Base-by-base conservation (phyloP, 2,329 filamentous ascomycete species). In the Ophiostoma quercus region DNA sequence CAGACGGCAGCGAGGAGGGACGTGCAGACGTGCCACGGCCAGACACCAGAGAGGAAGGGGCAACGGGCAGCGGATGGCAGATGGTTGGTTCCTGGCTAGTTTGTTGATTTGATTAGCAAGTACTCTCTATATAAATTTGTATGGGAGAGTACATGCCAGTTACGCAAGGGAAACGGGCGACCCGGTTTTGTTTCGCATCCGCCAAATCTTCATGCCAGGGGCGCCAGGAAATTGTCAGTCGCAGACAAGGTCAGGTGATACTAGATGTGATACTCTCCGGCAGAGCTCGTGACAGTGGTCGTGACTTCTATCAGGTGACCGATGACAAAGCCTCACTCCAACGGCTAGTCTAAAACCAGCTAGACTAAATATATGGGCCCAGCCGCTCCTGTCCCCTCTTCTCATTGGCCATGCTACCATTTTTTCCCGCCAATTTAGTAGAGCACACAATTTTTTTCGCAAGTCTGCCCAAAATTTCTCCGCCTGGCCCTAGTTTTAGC, bases 361-460 rank as follows among this genome's bases (percentile, higher is more conserved):
- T 19, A 32, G 14, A 7, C 12, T 7, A 16, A 4, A 1, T 16
- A 5, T 16, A 8, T 62, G 57, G 57, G 57, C 32, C 57, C 7
- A 16, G 3, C 12, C 25, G 22, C 25, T 7, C 54, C 25, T 16
- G 22, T 16, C 25, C 32, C 8, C 1, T 12, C 19, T 14, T 57
- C 14, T 71, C 41, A 73, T 72, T 73, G 72, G 72, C 51, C 25
- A 32, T 1, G 66, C 39, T 29, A 66, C 68, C 67, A 70, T 57
- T 39, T 70, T 70, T 72, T 67, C 11, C 9, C 25, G 11, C 22
- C 62, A 68, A 51, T 71, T 73, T 71, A 67, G 62, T 66, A 66
- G 16, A 37, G 51, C 68, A 70, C 73, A 73, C 70, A 57, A 57
- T 70, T 73, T 73, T 73, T 54, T 72, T 73, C 32, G 47, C 66